Evolutionary conservation across 352 stramenopile genomes (phyloP), one percentile per base, ranked within the genome.

Genomic region (Phytophthora sansomeana): DNA sequence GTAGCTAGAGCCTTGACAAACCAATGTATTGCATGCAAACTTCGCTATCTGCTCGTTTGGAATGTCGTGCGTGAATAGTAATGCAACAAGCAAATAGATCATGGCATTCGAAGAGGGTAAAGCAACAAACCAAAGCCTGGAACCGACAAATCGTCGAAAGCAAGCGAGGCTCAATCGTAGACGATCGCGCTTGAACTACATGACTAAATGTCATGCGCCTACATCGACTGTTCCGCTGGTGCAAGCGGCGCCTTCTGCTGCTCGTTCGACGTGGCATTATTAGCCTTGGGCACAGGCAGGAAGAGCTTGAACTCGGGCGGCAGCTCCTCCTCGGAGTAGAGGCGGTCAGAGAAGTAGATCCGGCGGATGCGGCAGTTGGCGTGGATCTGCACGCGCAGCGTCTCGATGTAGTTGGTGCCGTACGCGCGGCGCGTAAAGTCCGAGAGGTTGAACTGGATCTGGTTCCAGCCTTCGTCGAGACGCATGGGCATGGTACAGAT

Each of bases 401-500:
- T 99, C 78, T 99, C 97, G 57, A 99, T 98, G 75, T 98, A 99
- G 72, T 99, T 99, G 47, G 96, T 99, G 33, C 96, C 97, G 78
- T 99, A 99, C 7, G 97, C 97, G 48, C 97, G 89, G 6, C 97
- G 90, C 62, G 96, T 98, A 54, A 99, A 99, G 76, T 99, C 97
- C 41, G 87, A 97, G 35, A 99, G 78, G 75, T 99, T 99, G 80
- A 99, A 99, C 78, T 99, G 97, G 79, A 99, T 99, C 81, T 99
- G 97, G 80, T 99, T 99, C 97, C 97, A 99, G 28, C 97, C 97
- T 77, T 99, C 96, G 59, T 99, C 97, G 43, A 99, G 87, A 17
- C 96, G 89, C 97, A 99, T 99, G 46, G 97, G 97, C 96, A 99
- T 99, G 32, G 96, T 98, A 67, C 97, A 99, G 77, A 99, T 99